Evolutionary conservation across 2,329 filamentous ascomycete species (phyloP).

Genomic region (Cercospora janseana): DNA sequence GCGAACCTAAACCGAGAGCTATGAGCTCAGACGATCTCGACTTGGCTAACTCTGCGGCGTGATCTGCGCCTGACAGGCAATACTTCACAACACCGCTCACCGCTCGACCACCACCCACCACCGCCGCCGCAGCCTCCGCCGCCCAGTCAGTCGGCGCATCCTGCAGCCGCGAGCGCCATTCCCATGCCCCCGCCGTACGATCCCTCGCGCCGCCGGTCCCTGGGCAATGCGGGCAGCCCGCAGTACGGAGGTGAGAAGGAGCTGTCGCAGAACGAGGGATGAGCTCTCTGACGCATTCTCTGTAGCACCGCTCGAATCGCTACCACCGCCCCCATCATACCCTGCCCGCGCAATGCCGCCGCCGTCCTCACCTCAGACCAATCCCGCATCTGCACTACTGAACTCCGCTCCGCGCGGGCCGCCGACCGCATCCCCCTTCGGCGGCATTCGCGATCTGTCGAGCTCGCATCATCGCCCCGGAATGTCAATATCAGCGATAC

Average conservation of each 20-base stretch:
- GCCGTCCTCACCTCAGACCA: conserved; percentile 50
- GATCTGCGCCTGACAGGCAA: conserved; percentile 7
- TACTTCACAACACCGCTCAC: conserved; percentile 12
- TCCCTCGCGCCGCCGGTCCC: conserved; percentile 43
- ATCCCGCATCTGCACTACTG: conserved; percentile 40
- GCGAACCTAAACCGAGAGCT: conserved; percentile 2
- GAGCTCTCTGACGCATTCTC: neutral
- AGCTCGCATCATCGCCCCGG: conserved; percentile 57
- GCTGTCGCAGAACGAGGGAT: neutral
- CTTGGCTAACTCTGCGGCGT: conserved; percentile 11
- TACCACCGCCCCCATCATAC: conserved; percentile 41
- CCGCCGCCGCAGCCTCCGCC: conserved; percentile 21
- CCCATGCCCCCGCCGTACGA: conserved; percentile 46
- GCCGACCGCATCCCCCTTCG: conserved; percentile 47
- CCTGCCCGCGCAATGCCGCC: conserved; percentile 49
- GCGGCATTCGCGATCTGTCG: conserved; percentile 56
- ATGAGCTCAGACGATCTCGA: conserved; percentile 9
- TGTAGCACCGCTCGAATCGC: conserved; percentile 34
- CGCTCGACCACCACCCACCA: conserved; percentile 19
- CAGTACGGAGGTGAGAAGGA: conserved; percentile 26
- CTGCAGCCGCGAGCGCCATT: conserved; percentile 32
- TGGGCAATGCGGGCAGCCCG: conserved; percentile 41
- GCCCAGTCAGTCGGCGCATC: conserved; percentile 26
- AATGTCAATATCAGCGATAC: conserved; percentile 73
- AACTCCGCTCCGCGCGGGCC: conserved; percentile 43